Base-by-base conservation (phyloP, 495 filamentous ascomycete genomes). In the Lophium mytilinum region DNA sequence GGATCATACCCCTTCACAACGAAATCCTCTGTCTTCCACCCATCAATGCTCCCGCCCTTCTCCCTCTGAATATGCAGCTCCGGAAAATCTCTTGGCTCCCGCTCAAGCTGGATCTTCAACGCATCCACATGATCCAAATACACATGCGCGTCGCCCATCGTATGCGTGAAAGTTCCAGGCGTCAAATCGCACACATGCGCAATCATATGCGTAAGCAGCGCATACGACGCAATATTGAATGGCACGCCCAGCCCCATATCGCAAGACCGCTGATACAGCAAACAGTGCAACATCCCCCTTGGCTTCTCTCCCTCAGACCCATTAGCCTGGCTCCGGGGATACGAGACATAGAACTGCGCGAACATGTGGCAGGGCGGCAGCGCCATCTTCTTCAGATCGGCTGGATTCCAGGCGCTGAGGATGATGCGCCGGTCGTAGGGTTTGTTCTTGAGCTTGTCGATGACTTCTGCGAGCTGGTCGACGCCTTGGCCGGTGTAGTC, bases 321-420 rank as follows among this genome's bases (percentile, higher is more conserved):
- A 50, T 51, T 57, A 7, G 52, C 35, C 24, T 59, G 36, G 4
- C 15, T 14, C 67, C 74, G 54, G 8, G 87, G 87, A 69, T 81
- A 96, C 1, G 85, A 88, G 37, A 98, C 91, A 65, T 96, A 96
- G 66, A 97, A 97, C 72, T 97, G 94, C 12, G 92, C 92, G 73
- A 98, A 96, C 93, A 98, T 95, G 70, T 97, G 93, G 67, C 93
- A 98, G 4, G 94, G 93, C 60, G 93, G 93, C 17, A 98, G 77
- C 1, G 90, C 93, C 93, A 97, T 98, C 70, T 87, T 83, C 46
- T 72, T 72, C 63, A 98, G 64, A 69, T 96, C 93, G 5, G 80
- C 79, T 3, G 89, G 89, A 67, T 97, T 97, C 93, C 93, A 98
- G 0, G 93, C 93, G 53, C 76, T 84, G 54, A 98, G 77, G 59